Percentiles rank a stretch among this genome's conserved stretches.
phyloP scores from a whole-genome alignment of 495 filamentous ascomycete genomes.

The Hamigera avellanea region DNA sequence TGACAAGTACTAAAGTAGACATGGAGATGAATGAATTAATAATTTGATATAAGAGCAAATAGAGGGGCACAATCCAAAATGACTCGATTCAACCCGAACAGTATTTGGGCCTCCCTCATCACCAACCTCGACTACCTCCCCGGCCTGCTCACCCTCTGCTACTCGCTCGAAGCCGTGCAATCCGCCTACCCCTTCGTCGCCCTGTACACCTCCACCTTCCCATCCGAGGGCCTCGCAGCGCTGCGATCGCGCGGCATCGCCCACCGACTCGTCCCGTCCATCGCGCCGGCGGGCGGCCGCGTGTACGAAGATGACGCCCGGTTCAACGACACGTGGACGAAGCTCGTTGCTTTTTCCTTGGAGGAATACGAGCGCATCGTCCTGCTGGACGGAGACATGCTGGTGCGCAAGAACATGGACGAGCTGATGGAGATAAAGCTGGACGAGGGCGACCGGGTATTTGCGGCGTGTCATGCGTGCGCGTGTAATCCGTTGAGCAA shows the following conservation, averaged over 20 bases:
- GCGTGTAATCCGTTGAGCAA: slow-evolving; percentile 70
- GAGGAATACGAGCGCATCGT: slow-evolving; percentile 61
- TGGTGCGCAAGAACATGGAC: slow-evolving; percentile 70
- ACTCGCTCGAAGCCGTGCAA: slow-evolving; percentile 13
- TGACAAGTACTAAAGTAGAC: neutral
- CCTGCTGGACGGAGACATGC: slow-evolving; percentile 78
- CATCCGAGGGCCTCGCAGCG: slow-evolving; percentile 10
- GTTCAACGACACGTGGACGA: slow-evolving; percentile 79
- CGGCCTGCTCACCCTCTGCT: slow-evolving; percentile 17
- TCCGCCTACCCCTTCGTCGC: slow-evolving; percentile 19
- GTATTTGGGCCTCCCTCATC: slow-evolving; percentile 21
- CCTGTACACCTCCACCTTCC: slow-evolving; percentile 18
- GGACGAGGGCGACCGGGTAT: slow-evolving; percentile 44
- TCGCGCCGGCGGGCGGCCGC: slow-evolving; percentile 6
- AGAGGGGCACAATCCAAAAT: too few species aligned
- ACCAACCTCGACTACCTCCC: slow-evolving; percentile 21
- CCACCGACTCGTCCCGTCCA: slow-evolving; percentile 8
- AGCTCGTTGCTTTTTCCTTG: slow-evolving; percentile 65
- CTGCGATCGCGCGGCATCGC: slow-evolving; percentile 13
- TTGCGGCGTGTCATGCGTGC: slow-evolving; percentile 68
- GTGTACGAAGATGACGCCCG: slow-evolving; percentile 45
- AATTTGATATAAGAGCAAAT: too few species aligned
- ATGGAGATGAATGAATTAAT: too few species aligned
- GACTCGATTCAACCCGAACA: too few species aligned
- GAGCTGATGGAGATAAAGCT: slow-evolving; percentile 69